phyloP scores from a whole-genome alignment of 352 stramenopile species.

The Globisporangium paddicum region DNA sequence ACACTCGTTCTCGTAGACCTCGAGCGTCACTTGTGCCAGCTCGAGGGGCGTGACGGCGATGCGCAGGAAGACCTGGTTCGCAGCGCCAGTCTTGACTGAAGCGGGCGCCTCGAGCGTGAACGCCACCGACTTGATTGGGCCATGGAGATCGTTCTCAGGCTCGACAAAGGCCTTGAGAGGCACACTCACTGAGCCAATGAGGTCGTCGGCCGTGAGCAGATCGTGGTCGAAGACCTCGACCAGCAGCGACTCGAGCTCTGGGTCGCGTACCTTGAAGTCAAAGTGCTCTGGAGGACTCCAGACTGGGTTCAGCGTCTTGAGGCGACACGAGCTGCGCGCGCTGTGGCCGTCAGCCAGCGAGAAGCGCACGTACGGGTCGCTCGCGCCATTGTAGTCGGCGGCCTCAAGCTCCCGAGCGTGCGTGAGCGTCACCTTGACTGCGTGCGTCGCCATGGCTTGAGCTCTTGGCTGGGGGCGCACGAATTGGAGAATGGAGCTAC shows the following conservation, averaged over 20 bases:
- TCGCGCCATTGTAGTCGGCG: slow-evolving; percentile 26
- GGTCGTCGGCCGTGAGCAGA: slow-evolving; percentile 20
- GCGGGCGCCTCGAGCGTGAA: slow-evolving; percentile 19
- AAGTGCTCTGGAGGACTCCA: slow-evolving; percentile 31
- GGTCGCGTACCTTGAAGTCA: slow-evolving; percentile 28
- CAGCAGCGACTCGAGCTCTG: slow-evolving; percentile 4
- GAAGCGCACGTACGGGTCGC: slow-evolving; percentile 33
- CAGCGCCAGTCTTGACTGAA: slow-evolving; percentile 6
- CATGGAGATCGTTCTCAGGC: not conserved
- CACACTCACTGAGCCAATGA: slow-evolving; percentile 21
- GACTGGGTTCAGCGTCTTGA: slow-evolving; percentile 20
- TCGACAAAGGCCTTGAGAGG: slow-evolving; percentile 16
- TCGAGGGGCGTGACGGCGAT: slow-evolving; percentile 18
- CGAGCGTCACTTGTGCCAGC: slow-evolving; percentile 16
- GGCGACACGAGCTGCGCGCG: slow-evolving; percentile 20
- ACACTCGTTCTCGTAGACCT: slow-evolving; percentile 40
- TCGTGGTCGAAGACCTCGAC: slow-evolving; percentile 31
- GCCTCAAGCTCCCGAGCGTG: slow-evolving; percentile 23
- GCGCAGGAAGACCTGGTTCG: slow-evolving; percentile 17
- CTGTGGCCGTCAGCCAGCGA: slow-evolving; percentile 13
- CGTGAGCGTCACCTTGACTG: slow-evolving; percentile 23
- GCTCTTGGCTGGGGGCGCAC: not conserved
- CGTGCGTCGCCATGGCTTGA: slow-evolving; percentile 1
- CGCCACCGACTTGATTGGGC: not conserved
- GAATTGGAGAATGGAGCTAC: not conserved